phyloP scores from a whole-genome alignment of 2,329 filamentous ascomycete species.

The Simplicillium sp. region DNA sequence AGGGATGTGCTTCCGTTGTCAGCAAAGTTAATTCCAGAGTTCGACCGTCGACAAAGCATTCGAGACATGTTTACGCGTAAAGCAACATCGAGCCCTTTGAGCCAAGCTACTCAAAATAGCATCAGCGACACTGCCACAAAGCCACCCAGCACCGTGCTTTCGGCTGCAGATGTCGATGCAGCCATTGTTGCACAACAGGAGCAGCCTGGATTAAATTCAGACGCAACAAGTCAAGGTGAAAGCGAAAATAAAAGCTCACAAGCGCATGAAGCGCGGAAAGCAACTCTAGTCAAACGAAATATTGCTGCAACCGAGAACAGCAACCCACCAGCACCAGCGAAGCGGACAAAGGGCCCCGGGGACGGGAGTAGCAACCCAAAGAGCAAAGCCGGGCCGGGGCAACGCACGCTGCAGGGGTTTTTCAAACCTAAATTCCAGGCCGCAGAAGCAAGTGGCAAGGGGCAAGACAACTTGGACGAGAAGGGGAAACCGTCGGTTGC shows the following conservation, averaged over 20 bases:
- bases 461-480: conserved; percentile 3
- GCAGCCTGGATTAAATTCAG: not conserved
- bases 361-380: conserved; percentile 17
- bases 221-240: not conserved
- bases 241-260: not conserved
- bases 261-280: not conserved
- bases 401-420: conserved; percentile 65
- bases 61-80: conserved; percentile 77
- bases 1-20: conserved; percentile 66
- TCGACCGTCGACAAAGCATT: conserved; percentile 75
- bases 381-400: conserved; percentile 21
- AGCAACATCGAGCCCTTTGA: conserved; percentile 15
- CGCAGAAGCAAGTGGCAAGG: no score
- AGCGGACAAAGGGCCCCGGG: conserved; percentile 22
- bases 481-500: conserved; percentile 3
- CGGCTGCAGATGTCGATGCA: not conserved
- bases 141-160: not conserved
- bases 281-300: conserved; percentile 14
- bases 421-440: conserved; percentile 51
- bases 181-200: not conserved
- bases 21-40: conserved; percentile 78
- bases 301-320: conserved; percentile 10
- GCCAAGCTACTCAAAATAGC: conserved; percentile 17
- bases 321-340: conserved; percentile 22
- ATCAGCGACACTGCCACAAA: not conserved